Conservation (phyloP, 371 early-diverging fungal species). For the Actinomortierella wolfii region DNA sequence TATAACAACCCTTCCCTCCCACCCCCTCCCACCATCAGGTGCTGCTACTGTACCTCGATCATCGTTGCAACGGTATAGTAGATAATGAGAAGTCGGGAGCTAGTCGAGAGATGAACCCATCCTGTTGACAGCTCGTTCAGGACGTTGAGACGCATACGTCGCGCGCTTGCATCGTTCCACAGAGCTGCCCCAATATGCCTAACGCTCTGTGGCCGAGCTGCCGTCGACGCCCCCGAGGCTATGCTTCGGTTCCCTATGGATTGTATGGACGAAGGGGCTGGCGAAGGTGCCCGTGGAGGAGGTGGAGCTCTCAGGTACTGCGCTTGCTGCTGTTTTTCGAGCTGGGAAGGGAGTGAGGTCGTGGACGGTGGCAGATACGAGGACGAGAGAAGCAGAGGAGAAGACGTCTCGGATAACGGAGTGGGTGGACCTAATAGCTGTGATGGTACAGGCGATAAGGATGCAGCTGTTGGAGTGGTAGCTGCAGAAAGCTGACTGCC, state of each 20-base stretch:
- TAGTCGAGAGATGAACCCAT: constrained; percentile 34
- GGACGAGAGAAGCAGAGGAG: neutral
- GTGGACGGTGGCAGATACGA: neutral
- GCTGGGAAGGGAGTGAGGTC: neutral
- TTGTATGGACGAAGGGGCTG: neutral
- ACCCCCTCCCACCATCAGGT: too few relatives aligned
- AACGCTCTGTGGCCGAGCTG: constrained; percentile 10
- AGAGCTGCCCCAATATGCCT: constrained; percentile 19
- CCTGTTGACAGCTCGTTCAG: constrained; percentile 21
- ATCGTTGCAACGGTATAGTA: constrained; percentile 27
- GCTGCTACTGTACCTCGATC: too few relatives aligned
- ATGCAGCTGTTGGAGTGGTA: too few relatives aligned
- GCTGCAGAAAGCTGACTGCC: neutral
- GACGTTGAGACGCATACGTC: constrained; percentile 20
- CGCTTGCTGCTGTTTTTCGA: neutral
- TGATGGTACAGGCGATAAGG: neutral
- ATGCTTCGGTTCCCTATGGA: too few relatives aligned
- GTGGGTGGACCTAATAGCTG: too few relatives aligned
- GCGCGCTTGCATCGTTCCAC: constrained; percentile 15
- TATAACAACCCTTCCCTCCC: too few relatives aligned
- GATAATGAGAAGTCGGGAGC: constrained; percentile 22
- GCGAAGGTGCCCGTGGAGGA: neutral
- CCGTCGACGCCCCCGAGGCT: too few relatives aligned
- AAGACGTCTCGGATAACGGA: neutral
- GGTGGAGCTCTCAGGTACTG: neutral